These are phyloP conservation scores for Gossypium ekmanianum DNA, from an alignment of 345 rosid species.

Conservation along the genomic window DNA sequence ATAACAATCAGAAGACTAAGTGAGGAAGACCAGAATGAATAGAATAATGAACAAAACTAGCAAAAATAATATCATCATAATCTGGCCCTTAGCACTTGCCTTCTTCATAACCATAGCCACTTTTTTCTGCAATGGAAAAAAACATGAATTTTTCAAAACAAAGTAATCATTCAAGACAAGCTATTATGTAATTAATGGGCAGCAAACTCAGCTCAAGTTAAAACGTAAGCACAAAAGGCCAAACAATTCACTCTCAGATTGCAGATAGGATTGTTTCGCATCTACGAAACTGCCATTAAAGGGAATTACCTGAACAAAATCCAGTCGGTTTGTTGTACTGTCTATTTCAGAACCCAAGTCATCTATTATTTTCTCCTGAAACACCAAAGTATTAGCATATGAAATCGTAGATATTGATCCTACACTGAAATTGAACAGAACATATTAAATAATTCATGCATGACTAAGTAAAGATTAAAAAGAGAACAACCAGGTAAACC, in stretches of 20 bases:
- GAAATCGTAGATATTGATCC: not conserved
- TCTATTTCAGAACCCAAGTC: conserved; percentile 86
- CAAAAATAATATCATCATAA: conserved; percentile 60
- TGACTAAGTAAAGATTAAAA: not conserved
- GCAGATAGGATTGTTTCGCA: not conserved
- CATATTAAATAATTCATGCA: not conserved
- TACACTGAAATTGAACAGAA: not conserved
- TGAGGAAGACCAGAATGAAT: conserved; percentile 84
- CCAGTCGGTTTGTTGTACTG: conserved; percentile 83
- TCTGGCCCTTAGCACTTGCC: conserved; percentile 64
- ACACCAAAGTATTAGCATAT: conserved; percentile 26
- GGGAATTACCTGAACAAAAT: conserved; percentile 80
- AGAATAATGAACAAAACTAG: conserved; percentile 74
- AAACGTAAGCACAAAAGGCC: not conserved
- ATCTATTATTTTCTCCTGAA: conserved; percentile 80
- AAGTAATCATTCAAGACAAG: conserved; percentile 1
- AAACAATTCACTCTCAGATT: not conserved
- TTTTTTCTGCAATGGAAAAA: conserved; percentile 61
- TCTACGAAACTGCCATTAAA: not conserved
- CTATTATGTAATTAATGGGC: not conserved
- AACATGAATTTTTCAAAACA: not conserved
- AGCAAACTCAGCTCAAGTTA: not conserved
- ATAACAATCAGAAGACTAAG: conserved; percentile 26
- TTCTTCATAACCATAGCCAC: conserved; percentile 97
- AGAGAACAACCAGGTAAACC: not conserved